These are phyloP conservation scores for Saccharomycopsis fodiens DNA, from an alignment of 805 yeast genomes.

Conservation along the genomic window DNA sequence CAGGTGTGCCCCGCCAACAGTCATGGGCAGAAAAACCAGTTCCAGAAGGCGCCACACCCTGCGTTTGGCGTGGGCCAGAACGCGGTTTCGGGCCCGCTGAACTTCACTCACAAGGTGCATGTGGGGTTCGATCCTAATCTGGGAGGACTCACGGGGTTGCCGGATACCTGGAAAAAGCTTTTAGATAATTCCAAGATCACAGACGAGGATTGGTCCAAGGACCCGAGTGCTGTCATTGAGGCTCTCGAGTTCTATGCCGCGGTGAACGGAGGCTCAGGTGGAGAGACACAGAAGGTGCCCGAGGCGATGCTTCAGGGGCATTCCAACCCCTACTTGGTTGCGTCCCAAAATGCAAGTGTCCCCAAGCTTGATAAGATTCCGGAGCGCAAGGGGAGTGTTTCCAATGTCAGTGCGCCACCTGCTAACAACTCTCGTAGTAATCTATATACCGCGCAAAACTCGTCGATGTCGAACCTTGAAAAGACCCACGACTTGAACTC, in stretches of 20 bases:
- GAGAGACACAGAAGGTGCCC: conserved; percentile 57
- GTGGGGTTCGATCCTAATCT: conserved; percentile 78
- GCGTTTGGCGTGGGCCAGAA: conserved; percentile 9
- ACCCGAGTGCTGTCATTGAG: conserved; percentile 93
- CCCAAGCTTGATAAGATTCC: conserved; percentile 13
- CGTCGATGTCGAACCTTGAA: conserved; percentile 1
- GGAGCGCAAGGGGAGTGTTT: conserved; percentile 9
- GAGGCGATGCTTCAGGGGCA: conserved; percentile 32
- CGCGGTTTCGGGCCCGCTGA: conserved; percentile 80
- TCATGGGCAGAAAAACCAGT: conserved; percentile 12
- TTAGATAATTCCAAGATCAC: conserved; percentile 84
- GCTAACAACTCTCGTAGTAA: no score
- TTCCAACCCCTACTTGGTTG: conserved; percentile 9
- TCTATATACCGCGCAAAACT: conserved; percentile 12
- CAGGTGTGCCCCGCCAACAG: conserved; percentile 20
- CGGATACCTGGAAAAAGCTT: conserved; percentile 86
- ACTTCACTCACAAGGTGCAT: conserved; percentile 90
- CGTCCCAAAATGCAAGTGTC: conserved; percentile 4
- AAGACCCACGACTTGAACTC: conserved; percentile 27
- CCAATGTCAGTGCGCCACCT: no score
- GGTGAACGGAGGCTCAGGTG: conserved; percentile 24
- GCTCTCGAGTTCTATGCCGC: conserved; percentile 57
- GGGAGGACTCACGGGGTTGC: conserved; percentile 89
- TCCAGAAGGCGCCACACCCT: neutral
- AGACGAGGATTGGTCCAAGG: conserved; percentile 82